A percentile compares a stretch with the other conserved stretches of the same genome.
Conservation (phyloP, 495 filamentous ascomycete genomes). For the Paragyromitra xinjiangensis region DNA sequence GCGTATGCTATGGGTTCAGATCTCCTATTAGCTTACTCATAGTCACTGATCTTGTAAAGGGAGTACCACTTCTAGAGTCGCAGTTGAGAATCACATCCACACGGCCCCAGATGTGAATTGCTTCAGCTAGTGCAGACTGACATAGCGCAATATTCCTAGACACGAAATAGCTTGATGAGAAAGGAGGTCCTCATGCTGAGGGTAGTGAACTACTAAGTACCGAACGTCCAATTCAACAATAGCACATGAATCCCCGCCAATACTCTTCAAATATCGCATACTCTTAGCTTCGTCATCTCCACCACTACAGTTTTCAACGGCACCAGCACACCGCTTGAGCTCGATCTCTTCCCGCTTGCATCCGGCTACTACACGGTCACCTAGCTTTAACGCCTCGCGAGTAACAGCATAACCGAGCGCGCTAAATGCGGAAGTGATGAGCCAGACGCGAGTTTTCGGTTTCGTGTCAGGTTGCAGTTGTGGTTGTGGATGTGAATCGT, state of each 20-base stretch:
- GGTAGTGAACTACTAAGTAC: conserved; percentile 18
- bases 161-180: conserved; percentile 66
- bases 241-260: conserved; percentile 66
- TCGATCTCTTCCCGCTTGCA: conserved; percentile 72
- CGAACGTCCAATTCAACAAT: conserved; percentile 48
- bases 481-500: conserved; percentile 26
- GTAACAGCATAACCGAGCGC: conserved; percentile 76
- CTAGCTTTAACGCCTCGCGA: conserved; percentile 76
- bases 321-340: conserved; percentile 60
- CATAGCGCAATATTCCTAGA: conserved; percentile 67
- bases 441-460: conserved; percentile 66
- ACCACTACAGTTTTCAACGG: conserved; percentile 64
- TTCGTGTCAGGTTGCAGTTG: conserved; percentile 27
- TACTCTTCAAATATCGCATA: conserved; percentile 60
- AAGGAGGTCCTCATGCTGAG: conserved; percentile 38
- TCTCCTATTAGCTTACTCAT: neutral
- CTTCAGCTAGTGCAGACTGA: conserved; percentile 87
- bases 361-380: conserved; percentile 84
- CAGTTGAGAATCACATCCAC: conserved; percentile 91
- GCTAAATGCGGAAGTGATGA: conserved; percentile 82
- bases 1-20: conserved; percentile 70
- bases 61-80: conserved; percentile 46
- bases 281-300: conserved; percentile 23
- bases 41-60: neutral
- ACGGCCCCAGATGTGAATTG: conserved; percentile 80